Evolutionary conservation across 2,329 filamentous ascomycete genomes (phyloP), one percentile per base, ranked within the genome.

Genomic region (Pseudodiploospora longispora): DNA sequence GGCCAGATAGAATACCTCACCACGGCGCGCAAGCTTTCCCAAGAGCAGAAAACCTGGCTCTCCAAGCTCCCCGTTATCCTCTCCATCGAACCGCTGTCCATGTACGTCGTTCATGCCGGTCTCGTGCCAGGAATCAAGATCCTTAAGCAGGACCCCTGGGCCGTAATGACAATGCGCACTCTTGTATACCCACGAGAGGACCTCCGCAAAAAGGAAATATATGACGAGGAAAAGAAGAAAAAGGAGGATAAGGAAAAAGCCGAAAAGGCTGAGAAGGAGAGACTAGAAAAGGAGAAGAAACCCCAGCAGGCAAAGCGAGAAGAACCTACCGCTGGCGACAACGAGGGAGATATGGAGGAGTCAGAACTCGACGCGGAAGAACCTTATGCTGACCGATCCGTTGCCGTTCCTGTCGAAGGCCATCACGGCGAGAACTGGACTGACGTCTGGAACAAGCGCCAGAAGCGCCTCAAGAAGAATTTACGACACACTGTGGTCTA

Each of bases 111-210:
- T 6, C 93, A 97, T 66, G 91, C 80, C 0, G 93, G 93, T 1
- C 72, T 97, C 2, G 82, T 93, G 0, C 87, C 91, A 0, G 84
- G 82, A 5, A 67, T 95, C 1, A 63, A 76, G 1, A 70, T 95
- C 10, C 71, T 82, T 38, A 69, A 75, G 41, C 91, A 83, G 54
- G 75, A 96, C 61, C 84, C 89, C 0, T 82, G 79, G 62, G 82
- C 84, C 41, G 85, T 86, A 35, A 96, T 96, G 89, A 93, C 88
- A 59, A 94, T 98, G 87, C 81, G 89, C 45, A 86, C 82, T 6
- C 76, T 95, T 43, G 73, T 85, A 52, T 73, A 71, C 51, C 66
- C 81, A 6, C 60, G 59, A 30, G 56, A 61, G 41, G 58, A 64
- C 27, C 60, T 66, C 29, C 63, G 63, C 68, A 50, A 70, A 55